A percentile compares a stretch with the other conserved stretches of the same genome.
Evolutionary conservation across 805 yeast genomes (phyloP).

Genomic region (Yarrowia sp.): DNA sequence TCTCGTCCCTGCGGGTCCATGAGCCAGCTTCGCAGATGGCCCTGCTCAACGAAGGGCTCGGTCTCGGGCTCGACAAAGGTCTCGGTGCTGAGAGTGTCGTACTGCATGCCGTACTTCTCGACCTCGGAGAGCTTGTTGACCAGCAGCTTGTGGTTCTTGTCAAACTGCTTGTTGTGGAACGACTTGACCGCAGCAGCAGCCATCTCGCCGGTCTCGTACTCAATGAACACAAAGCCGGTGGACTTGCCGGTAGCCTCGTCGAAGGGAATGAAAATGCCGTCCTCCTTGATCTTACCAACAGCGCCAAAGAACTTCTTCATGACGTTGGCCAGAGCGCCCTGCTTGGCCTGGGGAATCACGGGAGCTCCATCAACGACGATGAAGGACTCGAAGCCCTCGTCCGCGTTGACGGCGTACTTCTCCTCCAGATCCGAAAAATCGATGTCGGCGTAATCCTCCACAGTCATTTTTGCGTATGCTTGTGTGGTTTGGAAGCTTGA

Average conservation of each 20-base stretch:
- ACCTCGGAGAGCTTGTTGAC: slow-evolving; percentile 82
- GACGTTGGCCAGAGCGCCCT: slow-evolving; percentile 78
- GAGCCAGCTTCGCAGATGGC: slow-evolving; percentile 86
- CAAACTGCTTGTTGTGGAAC: slow-evolving; percentile 86
- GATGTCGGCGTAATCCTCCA: slow-evolving; percentile 42
- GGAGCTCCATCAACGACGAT: slow-evolving; percentile 95
- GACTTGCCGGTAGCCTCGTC: slow-evolving; percentile 59
- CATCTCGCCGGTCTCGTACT: slow-evolving; percentile 62
- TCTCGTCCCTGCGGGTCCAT: slow-evolving; percentile 87
- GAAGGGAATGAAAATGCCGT: slow-evolving; percentile 78
- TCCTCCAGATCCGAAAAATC: slow-evolving; percentile 84
- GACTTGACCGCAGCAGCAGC: slow-evolving; percentile 78
- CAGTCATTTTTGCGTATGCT: background rate
- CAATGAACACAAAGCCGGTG: slow-evolving; percentile 78
- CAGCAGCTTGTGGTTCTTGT: slow-evolving; percentile 84
- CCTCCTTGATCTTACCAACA: slow-evolving; percentile 66
- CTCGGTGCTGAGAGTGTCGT: slow-evolving; percentile 48
- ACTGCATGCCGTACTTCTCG: slow-evolving; percentile 71
- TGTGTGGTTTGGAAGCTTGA: background rate
- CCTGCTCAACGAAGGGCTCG: slow-evolving; percentile 70
- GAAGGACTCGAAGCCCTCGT: slow-evolving; percentile 65
- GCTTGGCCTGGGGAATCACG: slow-evolving; percentile 85
- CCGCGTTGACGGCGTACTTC: slow-evolving; percentile 61
- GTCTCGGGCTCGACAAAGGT: slow-evolving; percentile 66
- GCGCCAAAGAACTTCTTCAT: slow-evolving; percentile 73